These are phyloP conservation scores for Pseudocercospora ulei DNA, from an alignment of 2,329 filamentous ascomycete genomes.

Conservation along the genomic window DNA sequence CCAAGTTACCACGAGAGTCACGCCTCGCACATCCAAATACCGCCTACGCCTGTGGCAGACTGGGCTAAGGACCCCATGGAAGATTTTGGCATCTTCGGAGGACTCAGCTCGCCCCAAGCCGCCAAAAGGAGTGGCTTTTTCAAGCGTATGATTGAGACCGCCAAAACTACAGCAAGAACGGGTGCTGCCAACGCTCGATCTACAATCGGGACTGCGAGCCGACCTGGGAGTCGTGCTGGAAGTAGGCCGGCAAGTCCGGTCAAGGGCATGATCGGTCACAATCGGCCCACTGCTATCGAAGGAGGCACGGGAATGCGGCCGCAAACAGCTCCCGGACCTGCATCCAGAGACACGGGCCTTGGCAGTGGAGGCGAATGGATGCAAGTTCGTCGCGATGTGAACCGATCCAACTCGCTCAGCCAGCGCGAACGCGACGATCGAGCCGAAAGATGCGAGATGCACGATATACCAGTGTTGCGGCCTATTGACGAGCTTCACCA, in stretches of 20 bases:
- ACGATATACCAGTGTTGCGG: conserved; percentile 78
- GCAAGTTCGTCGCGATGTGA: conserved; percentile 91
- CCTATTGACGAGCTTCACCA: conserved; percentile 83
- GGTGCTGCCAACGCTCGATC: conserved; percentile 81
- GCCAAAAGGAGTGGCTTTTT: conserved; percentile 79
- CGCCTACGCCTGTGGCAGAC: conserved; percentile 56
- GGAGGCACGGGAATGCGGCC: conserved; percentile 39
- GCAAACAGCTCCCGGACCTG: conserved; percentile 28
- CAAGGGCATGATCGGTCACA: conserved; percentile 40
- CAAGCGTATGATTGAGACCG: conserved; percentile 87
- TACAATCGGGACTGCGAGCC: conserved; percentile 59
- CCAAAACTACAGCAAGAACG: conserved; percentile 63
- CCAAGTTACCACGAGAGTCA: conserved; percentile 77
- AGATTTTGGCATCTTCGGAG: conserved; percentile 61
- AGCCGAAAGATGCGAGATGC: conserved; percentile 83
- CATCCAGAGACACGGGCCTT: conserved; percentile 61
- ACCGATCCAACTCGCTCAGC: conserved; percentile 86
- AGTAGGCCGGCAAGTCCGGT: conserved; percentile 39
- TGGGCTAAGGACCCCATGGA: conserved; percentile 54
- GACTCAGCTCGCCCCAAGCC: conserved; percentile 62
- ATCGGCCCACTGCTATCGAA: conserved; percentile 47
- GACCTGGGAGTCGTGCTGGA: conserved; percentile 35
- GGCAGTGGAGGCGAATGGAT: conserved; percentile 72
- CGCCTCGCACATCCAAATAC: conserved; percentile 46
- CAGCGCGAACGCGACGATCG: conserved; percentile 77